Evolutionary conservation across 805 yeast species (phyloP).

Genomic region (Danielozyma ontarioensis): DNA sequence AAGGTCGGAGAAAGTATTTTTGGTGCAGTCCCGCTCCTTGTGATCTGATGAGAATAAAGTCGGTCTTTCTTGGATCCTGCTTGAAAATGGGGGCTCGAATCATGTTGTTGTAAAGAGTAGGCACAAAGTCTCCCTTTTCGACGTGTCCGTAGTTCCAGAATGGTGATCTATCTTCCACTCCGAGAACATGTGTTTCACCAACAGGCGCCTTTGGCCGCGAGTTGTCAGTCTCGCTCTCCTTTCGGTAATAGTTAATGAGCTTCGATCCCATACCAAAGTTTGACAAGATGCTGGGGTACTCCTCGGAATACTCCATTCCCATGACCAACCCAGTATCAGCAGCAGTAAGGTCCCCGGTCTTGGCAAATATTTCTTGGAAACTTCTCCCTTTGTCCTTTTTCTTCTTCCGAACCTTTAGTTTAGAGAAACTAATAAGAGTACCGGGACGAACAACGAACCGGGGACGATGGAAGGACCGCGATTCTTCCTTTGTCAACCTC

Average conservation of each 20-base stretch:
- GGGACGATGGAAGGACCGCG: conserved; percentile 78
- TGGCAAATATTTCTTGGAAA: conserved; percentile 64
- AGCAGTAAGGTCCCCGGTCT: conserved; percentile 69
- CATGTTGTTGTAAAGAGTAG: conserved; percentile 89
- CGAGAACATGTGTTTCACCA: conserved; percentile 94
- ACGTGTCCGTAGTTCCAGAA: conserved; percentile 99
- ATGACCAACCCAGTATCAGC: conserved; percentile 80
- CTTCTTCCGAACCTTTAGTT: conserved; percentile 71
- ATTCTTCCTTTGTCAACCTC: conserved; percentile 56
- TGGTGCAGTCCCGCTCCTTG: conserved; percentile 75
- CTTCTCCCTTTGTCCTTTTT: conserved; percentile 87
- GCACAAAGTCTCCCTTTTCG: conserved; percentile 89
- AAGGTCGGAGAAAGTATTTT: conserved; percentile 60
- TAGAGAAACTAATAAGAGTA: conserved; percentile 68
- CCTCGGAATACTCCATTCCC: conserved; percentile 86
- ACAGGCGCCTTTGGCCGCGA: conserved; percentile 81
- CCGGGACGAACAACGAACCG: conserved; percentile 74
- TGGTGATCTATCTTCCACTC: conserved; percentile 94
- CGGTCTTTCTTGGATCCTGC: conserved; percentile 75
- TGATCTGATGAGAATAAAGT: conserved; percentile 74
- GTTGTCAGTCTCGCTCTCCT: conserved; percentile 72
- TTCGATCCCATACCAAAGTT: conserved; percentile 96
- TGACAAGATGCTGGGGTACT: conserved; percentile 73
- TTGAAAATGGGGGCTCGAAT: conserved; percentile 87
- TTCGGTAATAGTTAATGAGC: conserved; percentile 87